phyloP scores from a whole-genome alignment of 2,329 filamentous ascomycete genomes.

The Epichloe typhina region DNA sequence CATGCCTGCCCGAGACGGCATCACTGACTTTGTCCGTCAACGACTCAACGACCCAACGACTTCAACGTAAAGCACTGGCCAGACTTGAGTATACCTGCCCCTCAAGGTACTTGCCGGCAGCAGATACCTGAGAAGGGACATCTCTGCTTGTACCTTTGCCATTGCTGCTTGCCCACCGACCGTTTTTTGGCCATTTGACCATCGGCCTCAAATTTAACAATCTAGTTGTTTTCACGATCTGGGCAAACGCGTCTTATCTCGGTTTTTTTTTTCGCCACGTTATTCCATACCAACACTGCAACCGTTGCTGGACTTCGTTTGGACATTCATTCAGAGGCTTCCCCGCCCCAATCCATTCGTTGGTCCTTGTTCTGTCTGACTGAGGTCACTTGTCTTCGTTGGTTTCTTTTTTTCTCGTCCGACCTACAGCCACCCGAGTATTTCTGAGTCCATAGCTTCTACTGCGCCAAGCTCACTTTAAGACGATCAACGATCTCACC shows the following conservation, averaged over 20 bases:
- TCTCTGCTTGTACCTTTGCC: not conserved
- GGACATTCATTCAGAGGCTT: not conserved
- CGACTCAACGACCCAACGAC: too few species aligned
- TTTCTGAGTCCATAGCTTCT: not conserved
- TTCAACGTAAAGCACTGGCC: too few species aligned
- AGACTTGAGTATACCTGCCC: not conserved
- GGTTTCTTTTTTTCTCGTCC: not conserved
- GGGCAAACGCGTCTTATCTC: not conserved
- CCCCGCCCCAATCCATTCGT: not conserved
- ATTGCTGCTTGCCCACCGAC: not conserved
- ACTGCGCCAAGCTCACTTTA: not conserved
- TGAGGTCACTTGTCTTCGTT: not conserved
- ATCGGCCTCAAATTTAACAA: not conserved
- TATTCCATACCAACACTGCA: not conserved
- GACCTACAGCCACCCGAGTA: not conserved
- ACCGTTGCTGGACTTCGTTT: not conserved
- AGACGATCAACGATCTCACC: not conserved
- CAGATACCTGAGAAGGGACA: not conserved
- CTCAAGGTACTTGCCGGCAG: not conserved
- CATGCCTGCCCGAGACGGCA: not conserved
- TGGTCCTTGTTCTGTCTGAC: not conserved
- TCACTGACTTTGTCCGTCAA: not conserved
- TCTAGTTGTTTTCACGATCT: not conserved
- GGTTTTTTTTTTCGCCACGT: not conserved
- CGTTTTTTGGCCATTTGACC: not conserved